A percentile compares a stretch with the other conserved stretches of the same genome.
phyloP scores from a whole-genome alignment of 352 stramenopile genomes.

The Pythium vanterpoolii region DNA sequence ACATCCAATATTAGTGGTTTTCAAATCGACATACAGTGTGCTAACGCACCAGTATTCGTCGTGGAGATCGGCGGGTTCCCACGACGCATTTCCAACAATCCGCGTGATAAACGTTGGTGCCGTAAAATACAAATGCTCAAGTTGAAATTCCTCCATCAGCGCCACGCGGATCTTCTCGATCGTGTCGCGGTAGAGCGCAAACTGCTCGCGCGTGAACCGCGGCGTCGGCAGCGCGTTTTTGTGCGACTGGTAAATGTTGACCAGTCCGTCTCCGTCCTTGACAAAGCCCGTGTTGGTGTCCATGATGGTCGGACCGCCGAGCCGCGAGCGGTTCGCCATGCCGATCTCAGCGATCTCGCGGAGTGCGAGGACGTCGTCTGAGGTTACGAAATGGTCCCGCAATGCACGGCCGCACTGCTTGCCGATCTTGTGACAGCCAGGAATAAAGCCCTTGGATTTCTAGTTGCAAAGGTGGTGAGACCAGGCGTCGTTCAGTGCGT shows the following conservation, averaged over 20 bases:
- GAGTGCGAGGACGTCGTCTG: conserved; percentile 62
- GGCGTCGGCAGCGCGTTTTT: conserved; percentile 37
- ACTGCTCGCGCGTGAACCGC: conserved; percentile 80
- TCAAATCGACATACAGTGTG: background rate
- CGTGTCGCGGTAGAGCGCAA: conserved; percentile 71
- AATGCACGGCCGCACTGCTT: conserved; percentile 67
- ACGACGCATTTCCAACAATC: conserved; percentile 80
- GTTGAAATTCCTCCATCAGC: conserved; percentile 77
- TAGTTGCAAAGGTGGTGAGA: conserved; percentile 8
- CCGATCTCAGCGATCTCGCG: conserved; percentile 79
- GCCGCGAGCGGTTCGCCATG: conserved; percentile 67
- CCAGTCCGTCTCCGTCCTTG: conserved; percentile 79
- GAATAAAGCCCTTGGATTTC: conserved; percentile 45
- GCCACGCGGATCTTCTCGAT: conserved; percentile 78
- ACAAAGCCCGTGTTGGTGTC: conserved; percentile 90
- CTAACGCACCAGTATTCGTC: conserved; percentile 85
- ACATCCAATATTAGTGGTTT: background rate
- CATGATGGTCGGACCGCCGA: conserved; percentile 90
- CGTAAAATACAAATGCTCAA: conserved; percentile 88
- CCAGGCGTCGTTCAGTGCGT: background rate
- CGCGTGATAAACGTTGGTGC: conserved; percentile 92
- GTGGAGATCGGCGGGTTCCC: conserved; percentile 76
- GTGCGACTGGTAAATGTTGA: conserved; percentile 86
- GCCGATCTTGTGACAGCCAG: conserved; percentile 61
- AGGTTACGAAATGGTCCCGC: conserved; percentile 70